Conservation (phyloP, 2,329 filamentous ascomycete genomes). For the Metarhizium robertsii region DNA sequence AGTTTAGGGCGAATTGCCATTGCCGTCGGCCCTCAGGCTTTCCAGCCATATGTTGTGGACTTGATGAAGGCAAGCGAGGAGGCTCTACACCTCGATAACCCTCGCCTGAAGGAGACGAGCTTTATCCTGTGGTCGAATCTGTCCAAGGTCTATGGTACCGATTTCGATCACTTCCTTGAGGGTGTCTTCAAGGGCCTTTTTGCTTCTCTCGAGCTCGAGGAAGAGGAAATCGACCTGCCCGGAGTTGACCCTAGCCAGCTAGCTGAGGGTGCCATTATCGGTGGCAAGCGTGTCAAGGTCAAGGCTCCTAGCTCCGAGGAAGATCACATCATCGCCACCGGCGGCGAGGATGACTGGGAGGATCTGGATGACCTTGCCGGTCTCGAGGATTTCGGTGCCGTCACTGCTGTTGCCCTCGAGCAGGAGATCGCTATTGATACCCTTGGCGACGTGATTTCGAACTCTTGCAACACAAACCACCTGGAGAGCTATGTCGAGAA, state of each 20-base stretch:
- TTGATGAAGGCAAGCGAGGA: slow-evolving; percentile 91
- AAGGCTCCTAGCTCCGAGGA: slow-evolving; percentile 45
- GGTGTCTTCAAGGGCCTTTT: slow-evolving; percentile 75
- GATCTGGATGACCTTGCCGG: slow-evolving; percentile 71
- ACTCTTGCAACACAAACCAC: slow-evolving; percentile 68
- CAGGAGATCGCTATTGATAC: slow-evolving; percentile 97
- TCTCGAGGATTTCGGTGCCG: slow-evolving; percentile 74
- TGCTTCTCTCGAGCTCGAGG: slow-evolving; percentile 75
- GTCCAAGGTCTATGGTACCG: slow-evolving; percentile 83
- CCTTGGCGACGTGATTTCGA: slow-evolving; percentile 81
- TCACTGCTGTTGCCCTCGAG: slow-evolving; percentile 84
- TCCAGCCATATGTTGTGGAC: slow-evolving; percentile 84
- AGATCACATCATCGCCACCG: slow-evolving; percentile 45
- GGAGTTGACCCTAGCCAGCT: slow-evolving; percentile 48
- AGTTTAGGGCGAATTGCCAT: slow-evolving; percentile 87
- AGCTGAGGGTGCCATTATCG: slow-evolving; percentile 65
- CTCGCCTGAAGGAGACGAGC: slow-evolving; percentile 86
- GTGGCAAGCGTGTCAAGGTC: slow-evolving; percentile 79
- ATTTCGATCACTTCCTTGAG: slow-evolving; percentile 69
- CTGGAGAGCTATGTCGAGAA: slow-evolving; percentile 77
- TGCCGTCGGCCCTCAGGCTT: slow-evolving; percentile 75
- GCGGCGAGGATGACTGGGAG: slow-evolving; percentile 45
- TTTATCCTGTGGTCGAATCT: slow-evolving; percentile 96
- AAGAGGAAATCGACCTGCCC: slow-evolving; percentile 78
- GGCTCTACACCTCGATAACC: slow-evolving; percentile 78